These are phyloP conservation scores for Hyphopichia burtonii DNA, from an alignment of 1,139 yeast genomes.

Conservation along the genomic window DNA sequence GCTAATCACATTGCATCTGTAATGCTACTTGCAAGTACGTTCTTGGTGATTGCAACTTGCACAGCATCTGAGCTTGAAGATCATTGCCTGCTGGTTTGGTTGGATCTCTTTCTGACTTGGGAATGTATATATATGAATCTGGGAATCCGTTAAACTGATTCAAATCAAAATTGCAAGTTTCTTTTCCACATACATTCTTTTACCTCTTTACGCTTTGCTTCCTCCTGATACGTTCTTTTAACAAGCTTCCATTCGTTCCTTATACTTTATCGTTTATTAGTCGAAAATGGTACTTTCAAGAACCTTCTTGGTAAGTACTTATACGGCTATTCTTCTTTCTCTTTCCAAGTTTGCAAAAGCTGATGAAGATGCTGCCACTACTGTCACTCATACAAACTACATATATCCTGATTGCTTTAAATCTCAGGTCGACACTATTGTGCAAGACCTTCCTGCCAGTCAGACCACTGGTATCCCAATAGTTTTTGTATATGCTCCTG, in stretches of 20 bases:
- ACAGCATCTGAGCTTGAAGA: neutral
- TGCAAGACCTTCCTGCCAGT: slow-evolving; percentile 22
- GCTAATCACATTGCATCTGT: no score
- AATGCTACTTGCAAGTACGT: neutral
- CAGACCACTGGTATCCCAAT: slow-evolving; percentile 30
- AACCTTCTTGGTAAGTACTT: slow-evolving; percentile 1
- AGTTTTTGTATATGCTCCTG: slow-evolving; percentile 29
- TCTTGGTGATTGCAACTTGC: neutral
- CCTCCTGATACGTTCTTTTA: no score
- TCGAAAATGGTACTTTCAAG: slow-evolving; percentile 1
- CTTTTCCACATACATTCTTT: no score
- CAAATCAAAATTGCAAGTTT: no score
- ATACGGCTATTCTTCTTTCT: neutral
- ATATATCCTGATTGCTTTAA: slow-evolving; percentile 30
- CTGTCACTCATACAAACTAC: slow-evolving; percentile 32
- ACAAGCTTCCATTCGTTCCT: neutral
- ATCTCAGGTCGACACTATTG: slow-evolving; percentile 18
- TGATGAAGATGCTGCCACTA: slow-evolving; percentile 14
- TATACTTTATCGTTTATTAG: neutral
- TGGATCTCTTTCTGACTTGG: neutral
- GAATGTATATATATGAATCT: neutral
- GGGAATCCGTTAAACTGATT: neutral
- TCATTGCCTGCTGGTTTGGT: neutral
- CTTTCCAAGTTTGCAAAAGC: slow-evolving; percentile 5
- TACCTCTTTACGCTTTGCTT: no score